Base-by-base conservation (phyloP, 129 eudicot species). In the Lactuca saligna region DNA sequence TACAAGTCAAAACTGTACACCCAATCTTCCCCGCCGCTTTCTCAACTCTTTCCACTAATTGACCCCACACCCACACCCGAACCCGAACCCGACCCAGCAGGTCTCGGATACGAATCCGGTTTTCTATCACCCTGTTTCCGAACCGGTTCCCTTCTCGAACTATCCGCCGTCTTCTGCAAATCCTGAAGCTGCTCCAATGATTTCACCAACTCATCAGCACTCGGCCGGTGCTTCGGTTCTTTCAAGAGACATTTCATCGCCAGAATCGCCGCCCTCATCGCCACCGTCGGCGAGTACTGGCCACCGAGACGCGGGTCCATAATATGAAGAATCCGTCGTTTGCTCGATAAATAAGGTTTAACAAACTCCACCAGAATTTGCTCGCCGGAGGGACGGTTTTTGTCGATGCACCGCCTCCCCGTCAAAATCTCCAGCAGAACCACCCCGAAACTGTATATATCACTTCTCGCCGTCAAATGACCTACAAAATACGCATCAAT, bases 391-490 rank as follows among this genome's bases (percentile, higher is more conserved):
- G 98, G 86, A 2, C 87, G 89, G 76, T 89, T 86, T 51, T 78
- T 84, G 74, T 92, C 98, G 9, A 89, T 66, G 29, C 82, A 87
- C 34, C 96, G 82, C 31, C 95, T 81, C 32, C 98, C 96, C 0
- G 98, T 84, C 57, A 92, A 58, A 71, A 92, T 84, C 58, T 92
- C 96, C 4, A 92, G 73, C 9, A 92, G 85, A 17, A 92, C 98
- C 48, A 92, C 96, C 66, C 98, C 96, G 1, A 88, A 92, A 71
- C 98, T 86, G 78, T 88, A 92, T 51, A 92, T 81, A 69, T 92
- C 96, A 16, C 96, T 92, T 75, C 80, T 89, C 2, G 90, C 70
- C 5, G 98, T 92, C 48, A 92, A 54, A 65, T 86, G 98, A 63
- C 98, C 98, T 91, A 61, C 84, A 84, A 48, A 39, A 54, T 8